Evolutionary conservation across 306 rosid species (phyloP), one percentile per base, ranked within the genome.

Genomic region (Astragalus glycyphyllos): DNA sequence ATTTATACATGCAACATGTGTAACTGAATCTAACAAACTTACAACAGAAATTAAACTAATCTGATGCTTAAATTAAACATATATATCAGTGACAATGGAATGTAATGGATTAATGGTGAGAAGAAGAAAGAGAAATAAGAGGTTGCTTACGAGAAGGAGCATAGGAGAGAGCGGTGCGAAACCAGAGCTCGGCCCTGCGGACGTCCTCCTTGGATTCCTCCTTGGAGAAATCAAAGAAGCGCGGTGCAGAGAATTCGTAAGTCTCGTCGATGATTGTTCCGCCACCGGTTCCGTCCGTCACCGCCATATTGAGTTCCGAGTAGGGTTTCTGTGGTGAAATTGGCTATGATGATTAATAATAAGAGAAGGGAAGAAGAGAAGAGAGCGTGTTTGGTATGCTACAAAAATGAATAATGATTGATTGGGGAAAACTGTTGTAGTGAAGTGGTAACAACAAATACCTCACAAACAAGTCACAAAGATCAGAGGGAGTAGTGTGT

Each of bases 191-290:
- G 50, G 96, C 96, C 72, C 20, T 70, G 58, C 45, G 77, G 7
- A 38, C 20, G 4, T 87, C 92, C 12, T 78, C 96, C 1, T 82
- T 88, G 1, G 86, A 62, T 68, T 95, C 99, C 3, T 80, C 88
- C 15, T 51, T 78, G 3, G 23, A 8, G 48, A 95, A 95, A 72
- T 95, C 97, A 4, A 79, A 95, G 91, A 89, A 95, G 0, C 86
- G 82, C 26, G 99, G 99, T 0, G 99, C 99, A 2, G 85, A 87
- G 89, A 95, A 95, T 59, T 95, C 99, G 62, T 95, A 91, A 0
- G 48, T 71, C 53, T 86, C 90, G 32, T 95, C 97, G 60, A 90
- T 84, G 83, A 91, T 16, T 3, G 70, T 4, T 11, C 75, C 29
- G 4, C 49, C 57, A n/a, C 50, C 64, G 20, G 77, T 65, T 80